These are phyloP conservation scores for Limonium bicolor DNA, from an alignment of 148 eudicot species.

Conservation along the genomic window DNA sequence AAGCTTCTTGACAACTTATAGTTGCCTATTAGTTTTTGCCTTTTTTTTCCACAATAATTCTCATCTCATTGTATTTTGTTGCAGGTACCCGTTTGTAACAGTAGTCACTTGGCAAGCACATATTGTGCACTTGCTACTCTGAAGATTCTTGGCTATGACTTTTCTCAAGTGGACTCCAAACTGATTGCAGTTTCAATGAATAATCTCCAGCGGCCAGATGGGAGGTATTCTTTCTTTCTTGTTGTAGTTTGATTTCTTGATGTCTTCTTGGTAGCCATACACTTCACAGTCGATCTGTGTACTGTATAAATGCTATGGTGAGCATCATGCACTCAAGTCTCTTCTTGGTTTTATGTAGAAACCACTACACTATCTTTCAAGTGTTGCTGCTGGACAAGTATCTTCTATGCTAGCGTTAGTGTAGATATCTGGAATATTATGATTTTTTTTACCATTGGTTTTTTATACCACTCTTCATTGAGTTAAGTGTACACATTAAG, in stretches of 20 bases:
- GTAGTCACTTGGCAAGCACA: conserved; percentile 94
- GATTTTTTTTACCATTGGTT: too few species aligned
- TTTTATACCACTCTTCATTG: too few species aligned
- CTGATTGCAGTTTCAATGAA: conserved; percentile 53
- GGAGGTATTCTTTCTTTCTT: conserved; percentile 38
- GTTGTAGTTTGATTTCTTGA: background rate
- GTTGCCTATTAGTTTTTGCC: background rate
- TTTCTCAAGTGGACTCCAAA: conserved; percentile 31
- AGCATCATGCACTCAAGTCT: too few species aligned
- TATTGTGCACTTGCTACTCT: conserved; percentile 82
- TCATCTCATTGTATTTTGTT: background rate
- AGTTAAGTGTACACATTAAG: too few species aligned
- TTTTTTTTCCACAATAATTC: background rate
- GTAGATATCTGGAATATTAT: too few species aligned
- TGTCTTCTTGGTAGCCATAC: background rate
- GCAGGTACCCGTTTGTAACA: conserved; percentile 40
- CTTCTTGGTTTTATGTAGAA: too few species aligned
- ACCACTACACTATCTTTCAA: too few species aligned
- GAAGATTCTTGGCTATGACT: conserved; percentile 70
- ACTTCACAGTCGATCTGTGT: too few species aligned
- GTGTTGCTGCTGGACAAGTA: too few species aligned
- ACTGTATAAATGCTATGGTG: too few species aligned
- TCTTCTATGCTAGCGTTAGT: too few species aligned
- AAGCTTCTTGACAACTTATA: background rate
- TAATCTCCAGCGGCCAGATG: conserved; percentile 74